phyloP scores from a whole-genome alignment of 768 basidiomycete genomes.

The Paxillus ammoniavirescens region DNA sequence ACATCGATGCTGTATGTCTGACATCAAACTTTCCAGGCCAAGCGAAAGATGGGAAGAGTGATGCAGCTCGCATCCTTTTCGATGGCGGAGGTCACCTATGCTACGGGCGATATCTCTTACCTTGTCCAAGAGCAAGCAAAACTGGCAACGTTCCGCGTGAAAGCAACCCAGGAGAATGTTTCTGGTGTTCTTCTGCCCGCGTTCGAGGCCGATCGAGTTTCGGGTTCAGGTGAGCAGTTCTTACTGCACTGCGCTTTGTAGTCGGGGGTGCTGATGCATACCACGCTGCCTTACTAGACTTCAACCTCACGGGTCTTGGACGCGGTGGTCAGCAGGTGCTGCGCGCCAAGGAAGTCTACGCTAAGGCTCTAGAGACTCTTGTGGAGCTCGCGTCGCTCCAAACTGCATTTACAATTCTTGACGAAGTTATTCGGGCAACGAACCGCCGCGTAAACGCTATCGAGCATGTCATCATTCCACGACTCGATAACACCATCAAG shows the following conservation, averaged over 20 bases:
- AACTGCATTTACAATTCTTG: conserved; percentile 97
- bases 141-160: conserved; percentile 87
- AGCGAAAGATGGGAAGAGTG: conserved; percentile 97
- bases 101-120: conserved; percentile 96
- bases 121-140: conserved; percentile 96
- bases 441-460: conserved; percentile 99
- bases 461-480: conserved; percentile 94
- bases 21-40: conserved; percentile 62
- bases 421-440: conserved; percentile 99
- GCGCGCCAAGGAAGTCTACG: conserved; percentile 94
- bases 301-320: conserved; percentile 95
- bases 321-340: conserved; percentile 96
- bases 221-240: conserved; percentile 66
- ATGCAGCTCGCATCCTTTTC: conserved; percentile 99
- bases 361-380: conserved; percentile 94
- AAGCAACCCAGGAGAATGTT: conserved; percentile 96
- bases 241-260: not conserved
- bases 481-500: conserved; percentile 95
- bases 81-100: conserved; percentile 97
- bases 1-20: not conserved
- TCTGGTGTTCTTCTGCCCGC: conserved; percentile 94
- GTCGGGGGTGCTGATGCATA: not conserved
- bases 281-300: conserved; percentile 54
- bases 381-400: conserved; percentile 96
- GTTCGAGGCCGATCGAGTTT: conserved; percentile 87